phyloP scores from a whole-genome alignment of 1,284 basidiomycete species.

The Mycena sp. region DNA sequence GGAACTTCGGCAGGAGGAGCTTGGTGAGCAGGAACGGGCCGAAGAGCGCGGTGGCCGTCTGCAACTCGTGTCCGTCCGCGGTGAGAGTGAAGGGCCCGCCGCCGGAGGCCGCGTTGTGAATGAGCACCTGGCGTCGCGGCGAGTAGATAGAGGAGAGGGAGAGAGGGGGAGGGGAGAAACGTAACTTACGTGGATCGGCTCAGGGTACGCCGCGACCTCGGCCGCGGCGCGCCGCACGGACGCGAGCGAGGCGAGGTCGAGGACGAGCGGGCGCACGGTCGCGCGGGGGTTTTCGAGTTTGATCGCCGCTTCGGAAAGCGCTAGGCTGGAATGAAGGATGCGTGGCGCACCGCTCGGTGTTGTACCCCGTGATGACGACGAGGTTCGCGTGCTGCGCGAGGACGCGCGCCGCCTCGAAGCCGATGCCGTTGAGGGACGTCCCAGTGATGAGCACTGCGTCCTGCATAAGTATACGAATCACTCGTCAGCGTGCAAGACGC shows the following conservation, averaged over 20 bases:
- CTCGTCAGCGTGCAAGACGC: background rate
- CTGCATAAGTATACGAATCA: background rate
- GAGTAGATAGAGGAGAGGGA: no score
- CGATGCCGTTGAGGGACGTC: slow-evolving; percentile 2
- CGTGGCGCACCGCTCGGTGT: no score
- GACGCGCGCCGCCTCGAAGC: background rate
- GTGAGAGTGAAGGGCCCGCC: background rate
- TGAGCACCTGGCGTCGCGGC: slow-evolving; percentile 10
- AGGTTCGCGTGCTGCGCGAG: background rate
- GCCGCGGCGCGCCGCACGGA: background rate
- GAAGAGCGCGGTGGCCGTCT: background rate
- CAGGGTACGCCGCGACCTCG: background rate
- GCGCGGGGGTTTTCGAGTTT: background rate
- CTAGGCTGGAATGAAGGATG: no score
- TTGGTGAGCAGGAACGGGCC: slow-evolving; percentile 11
- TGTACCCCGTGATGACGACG: slow-evolving; percentile 10
- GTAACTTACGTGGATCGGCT: background rate
- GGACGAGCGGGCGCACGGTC: background rate
- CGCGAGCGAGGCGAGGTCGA: slow-evolving; percentile 5
- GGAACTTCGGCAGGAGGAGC: slow-evolving; percentile 4
- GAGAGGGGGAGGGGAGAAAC: no score
- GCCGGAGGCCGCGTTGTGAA: slow-evolving; percentile 2
- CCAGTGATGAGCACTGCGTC: slow-evolving; percentile 1
- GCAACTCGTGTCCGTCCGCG: background rate
- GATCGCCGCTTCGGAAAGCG: slow-evolving; percentile 2